These are phyloP conservation scores for Dendrostoma leiphaemia DNA, from an alignment of 2,329 filamentous ascomycete species.

Conservation along the genomic window DNA sequence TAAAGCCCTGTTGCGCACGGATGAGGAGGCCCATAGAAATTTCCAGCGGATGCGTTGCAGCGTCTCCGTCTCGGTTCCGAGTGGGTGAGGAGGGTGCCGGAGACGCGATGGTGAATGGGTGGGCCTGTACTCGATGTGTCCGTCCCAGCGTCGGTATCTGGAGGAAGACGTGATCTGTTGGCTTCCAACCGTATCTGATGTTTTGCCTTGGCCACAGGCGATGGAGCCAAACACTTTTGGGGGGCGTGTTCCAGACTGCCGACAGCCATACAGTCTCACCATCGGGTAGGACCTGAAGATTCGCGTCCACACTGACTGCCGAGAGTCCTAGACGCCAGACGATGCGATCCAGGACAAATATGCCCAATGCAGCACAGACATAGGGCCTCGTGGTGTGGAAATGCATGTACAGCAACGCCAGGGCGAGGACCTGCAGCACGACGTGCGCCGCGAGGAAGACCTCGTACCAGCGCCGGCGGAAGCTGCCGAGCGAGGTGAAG, in stretches of 20 bases:
- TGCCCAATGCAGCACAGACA: slow-evolving; percentile 48
- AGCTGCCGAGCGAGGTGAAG: slow-evolving; percentile 58
- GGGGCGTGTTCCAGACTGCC: slow-evolving; percentile 33
- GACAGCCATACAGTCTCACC: slow-evolving; percentile 51
- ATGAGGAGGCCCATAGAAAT: slow-evolving; percentile 58
- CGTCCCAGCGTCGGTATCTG: slow-evolving; percentile 53
- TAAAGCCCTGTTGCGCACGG: slow-evolving; percentile 59
- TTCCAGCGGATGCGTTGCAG: slow-evolving; percentile 27
- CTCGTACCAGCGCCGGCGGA: slow-evolving; percentile 62
- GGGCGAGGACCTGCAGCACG: slow-evolving; percentile 51
- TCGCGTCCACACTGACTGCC: slow-evolving; percentile 44
- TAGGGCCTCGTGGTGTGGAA: slow-evolving; percentile 51
- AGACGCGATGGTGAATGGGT: slow-evolving; percentile 67
- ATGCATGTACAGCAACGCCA: slow-evolving; percentile 60
- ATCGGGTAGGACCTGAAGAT: slow-evolving; percentile 53
- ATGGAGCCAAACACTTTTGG: not conserved
- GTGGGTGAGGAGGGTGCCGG: slow-evolving; percentile 39
- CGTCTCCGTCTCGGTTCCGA: not conserved
- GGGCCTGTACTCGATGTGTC: slow-evolving; percentile 55
- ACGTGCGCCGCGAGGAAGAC: slow-evolving; percentile 59
- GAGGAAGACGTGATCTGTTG: slow-evolving; percentile 64
- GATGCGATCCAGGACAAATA: slow-evolving; percentile 57
- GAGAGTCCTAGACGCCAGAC: slow-evolving; percentile 56
- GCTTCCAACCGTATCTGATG: slow-evolving; percentile 52
- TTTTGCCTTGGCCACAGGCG: slow-evolving; percentile 27